Conservation (phyloP, 225 moss, liverwort and hornwort species). For the Sphagnum contortum region DNA sequence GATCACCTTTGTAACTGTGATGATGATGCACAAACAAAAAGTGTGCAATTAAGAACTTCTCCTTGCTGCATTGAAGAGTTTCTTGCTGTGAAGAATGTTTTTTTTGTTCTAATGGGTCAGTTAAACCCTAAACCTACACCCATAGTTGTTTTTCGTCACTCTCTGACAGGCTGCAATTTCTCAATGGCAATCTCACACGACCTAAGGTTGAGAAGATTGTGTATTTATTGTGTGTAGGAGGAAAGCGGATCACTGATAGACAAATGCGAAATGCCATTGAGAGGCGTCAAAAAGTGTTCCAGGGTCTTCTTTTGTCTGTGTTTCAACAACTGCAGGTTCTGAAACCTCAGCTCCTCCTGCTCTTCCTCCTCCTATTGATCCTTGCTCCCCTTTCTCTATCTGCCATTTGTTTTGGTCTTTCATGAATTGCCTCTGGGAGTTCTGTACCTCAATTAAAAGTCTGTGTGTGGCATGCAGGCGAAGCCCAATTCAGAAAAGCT, state of each 20-base stretch:
- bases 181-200: background rate
- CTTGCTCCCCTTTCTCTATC: background rate
- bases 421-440: background rate
- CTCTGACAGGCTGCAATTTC: background rate
- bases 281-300: constrained; percentile 67
- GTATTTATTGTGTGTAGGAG: constrained; percentile 2
- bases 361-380: constrained; percentile 1
- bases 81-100: background rate
- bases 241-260: constrained; percentile 59
- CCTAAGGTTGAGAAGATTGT: constrained; percentile 8
- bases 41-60: too few species aligned
- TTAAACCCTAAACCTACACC: too few species aligned
- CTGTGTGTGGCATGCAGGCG: too few species aligned
- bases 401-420: background rate
- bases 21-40: too few species aligned
- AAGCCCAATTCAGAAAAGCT: constrained; percentile 3
- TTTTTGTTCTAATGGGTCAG: too few species aligned
- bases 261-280: constrained; percentile 49
- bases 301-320: constrained; percentile 22
- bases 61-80: too few species aligned
- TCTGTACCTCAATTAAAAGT: too few species aligned
- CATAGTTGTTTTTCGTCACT: too few species aligned
- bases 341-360: background rate
- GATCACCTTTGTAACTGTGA: background rate
- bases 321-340: constrained; percentile 56